Percentiles rank a stretch among this genome's conserved stretches.
Evolutionary conservation across 164 flowering plant genomes (phyloP).

Genomic region (Berberis thunbergii): DNA sequence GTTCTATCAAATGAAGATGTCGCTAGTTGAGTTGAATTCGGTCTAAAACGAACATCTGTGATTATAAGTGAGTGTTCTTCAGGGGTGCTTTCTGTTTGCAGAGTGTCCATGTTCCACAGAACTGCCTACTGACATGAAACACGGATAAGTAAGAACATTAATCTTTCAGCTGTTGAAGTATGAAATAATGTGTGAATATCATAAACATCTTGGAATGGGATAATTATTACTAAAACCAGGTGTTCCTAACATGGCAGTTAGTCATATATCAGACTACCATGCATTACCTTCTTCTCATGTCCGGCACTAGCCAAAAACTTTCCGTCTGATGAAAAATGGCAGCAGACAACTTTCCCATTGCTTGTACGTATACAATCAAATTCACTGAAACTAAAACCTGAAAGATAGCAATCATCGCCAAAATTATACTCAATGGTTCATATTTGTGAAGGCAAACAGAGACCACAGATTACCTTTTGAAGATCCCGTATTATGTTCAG

Average conservation of each 20-base stretch:
- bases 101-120: constrained; percentile 82
- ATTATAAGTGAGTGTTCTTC: constrained; percentile 60
- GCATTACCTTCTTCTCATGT: constrained; percentile 75
- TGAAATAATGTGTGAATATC: no score
- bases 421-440: neutral
- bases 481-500: constrained; percentile 62
- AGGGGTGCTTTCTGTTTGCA: constrained; percentile 60
- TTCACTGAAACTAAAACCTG: constrained; percentile 73
- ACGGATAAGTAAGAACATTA: neutral
- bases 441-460: neutral
- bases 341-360: constrained; percentile 67
- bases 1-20: constrained; percentile 86
- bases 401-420: constrained; percentile 1
- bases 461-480: constrained; percentile 45
- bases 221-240: no score
- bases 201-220: no score
- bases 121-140: constrained; percentile 45
- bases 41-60: constrained; percentile 86
- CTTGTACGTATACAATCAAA: constrained; percentile 55
- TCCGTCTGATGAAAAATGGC: constrained; percentile 91
- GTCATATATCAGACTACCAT: neutral
- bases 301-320: constrained; percentile 84
- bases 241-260: neutral
- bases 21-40: constrained; percentile 78
- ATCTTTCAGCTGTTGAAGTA: neutral